These are phyloP conservation scores for Pleurotus eryngii DNA, from an alignment of 768 basidiomycete genomes.

Conservation along the genomic window DNA sequence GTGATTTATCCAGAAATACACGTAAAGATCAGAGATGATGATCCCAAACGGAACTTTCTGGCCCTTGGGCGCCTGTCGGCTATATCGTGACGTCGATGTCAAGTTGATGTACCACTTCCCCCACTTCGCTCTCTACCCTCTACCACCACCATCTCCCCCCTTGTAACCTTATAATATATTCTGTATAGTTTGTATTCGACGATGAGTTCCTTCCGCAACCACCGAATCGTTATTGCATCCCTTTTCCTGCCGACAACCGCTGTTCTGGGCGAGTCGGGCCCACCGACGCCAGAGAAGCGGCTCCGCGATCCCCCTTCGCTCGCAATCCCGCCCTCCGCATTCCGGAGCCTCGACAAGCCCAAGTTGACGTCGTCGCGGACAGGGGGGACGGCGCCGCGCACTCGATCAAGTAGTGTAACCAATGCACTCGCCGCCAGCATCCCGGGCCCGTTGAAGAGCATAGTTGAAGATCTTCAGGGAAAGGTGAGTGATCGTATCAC, in stretches of 20 bases:
- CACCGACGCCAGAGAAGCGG: slow-evolving; percentile 43
- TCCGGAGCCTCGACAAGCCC: slow-evolving; percentile 5
- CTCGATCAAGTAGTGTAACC: slow-evolving; percentile 2
- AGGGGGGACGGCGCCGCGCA: slow-evolving; percentile 6
- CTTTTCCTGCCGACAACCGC: slow-evolving; percentile 79
- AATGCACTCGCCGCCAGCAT: slow-evolving; percentile 15
- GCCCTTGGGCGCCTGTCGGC: neutral
- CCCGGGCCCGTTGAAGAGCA: slow-evolving; percentile 54
- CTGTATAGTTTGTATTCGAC: slow-evolving; percentile 12
- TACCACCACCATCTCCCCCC: slow-evolving; percentile 6
- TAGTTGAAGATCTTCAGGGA: slow-evolving; percentile 75
- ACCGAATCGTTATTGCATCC: slow-evolving; percentile 77
- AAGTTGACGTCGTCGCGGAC: neutral
- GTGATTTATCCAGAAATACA: slow-evolving; percentile 10
- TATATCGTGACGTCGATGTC: slow-evolving; percentile 11
- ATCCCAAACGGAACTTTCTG: neutral
- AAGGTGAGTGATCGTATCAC: slow-evolving; percentile 38
- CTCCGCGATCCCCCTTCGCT: slow-evolving; percentile 14
- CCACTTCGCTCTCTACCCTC: neutral
- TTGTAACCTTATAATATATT: slow-evolving; percentile 5
- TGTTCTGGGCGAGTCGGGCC: slow-evolving; percentile 54
- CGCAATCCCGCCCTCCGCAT: slow-evolving; percentile 14
- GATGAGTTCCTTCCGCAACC: slow-evolving; percentile 73
- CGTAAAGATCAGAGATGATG: neutral
- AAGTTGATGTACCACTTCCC: neutral